phyloP scores from a whole-genome alignment of 1,284 basidiomycete species.

The Hymenochaete sp. region DNA sequence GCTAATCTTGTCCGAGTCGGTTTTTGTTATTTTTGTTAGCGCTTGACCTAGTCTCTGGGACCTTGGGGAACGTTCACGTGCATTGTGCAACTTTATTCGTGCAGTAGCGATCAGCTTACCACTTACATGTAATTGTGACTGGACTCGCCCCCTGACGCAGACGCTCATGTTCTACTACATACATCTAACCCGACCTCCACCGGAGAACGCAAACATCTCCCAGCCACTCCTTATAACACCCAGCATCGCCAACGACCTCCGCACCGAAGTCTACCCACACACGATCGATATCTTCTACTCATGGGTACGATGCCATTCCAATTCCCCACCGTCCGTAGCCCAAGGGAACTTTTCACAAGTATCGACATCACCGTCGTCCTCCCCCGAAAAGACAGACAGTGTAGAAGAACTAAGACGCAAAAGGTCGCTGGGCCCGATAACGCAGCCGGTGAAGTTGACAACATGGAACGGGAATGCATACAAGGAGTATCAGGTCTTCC shows the following conservation, averaged over 20 bases:
- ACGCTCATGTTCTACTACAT: conserved; percentile 64
- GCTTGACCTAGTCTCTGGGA: no score
- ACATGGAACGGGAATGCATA: conserved; percentile 65
- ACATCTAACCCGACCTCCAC: conserved; percentile 71
- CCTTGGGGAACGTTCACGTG: no score
- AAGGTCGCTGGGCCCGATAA: conserved; percentile 10
- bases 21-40: no score
- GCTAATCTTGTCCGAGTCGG: no score
- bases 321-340: no score
- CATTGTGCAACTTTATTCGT: no score
- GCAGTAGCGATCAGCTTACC: no score
- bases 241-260: conserved; percentile 71
- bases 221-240: conserved; percentile 49
- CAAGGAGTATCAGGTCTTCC: conserved; percentile 58
- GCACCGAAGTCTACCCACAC: conserved; percentile 45
- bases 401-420: no score
- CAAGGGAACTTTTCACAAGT: neutral
- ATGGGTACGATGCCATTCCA: conserved; percentile 24
- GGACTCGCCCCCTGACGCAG: no score
- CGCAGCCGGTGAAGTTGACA: conserved; percentile 50
- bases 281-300: conserved; percentile 40
- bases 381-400: neutral
- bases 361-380: neutral
- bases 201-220: conserved; percentile 33
- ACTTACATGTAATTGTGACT: no score